Evolutionary conservation across 106 monocot species (phyloP).

Genomic region (Narthecium ossifragum): DNA sequence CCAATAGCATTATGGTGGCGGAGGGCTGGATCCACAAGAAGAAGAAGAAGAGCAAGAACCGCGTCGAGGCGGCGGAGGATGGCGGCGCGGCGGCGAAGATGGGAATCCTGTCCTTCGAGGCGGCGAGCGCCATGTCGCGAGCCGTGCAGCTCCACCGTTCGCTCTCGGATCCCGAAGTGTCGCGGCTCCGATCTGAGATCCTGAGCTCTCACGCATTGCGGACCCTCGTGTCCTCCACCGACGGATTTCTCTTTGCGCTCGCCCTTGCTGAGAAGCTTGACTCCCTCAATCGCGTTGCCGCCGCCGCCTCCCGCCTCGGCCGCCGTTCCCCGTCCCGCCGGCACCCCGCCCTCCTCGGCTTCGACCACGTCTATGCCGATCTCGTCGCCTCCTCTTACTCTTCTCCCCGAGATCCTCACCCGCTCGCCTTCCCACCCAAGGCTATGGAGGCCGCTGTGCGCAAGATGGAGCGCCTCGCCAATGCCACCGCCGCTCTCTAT

Average conservation of each 20-base stretch:
- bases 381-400: too few species aligned
- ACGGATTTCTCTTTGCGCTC: conserved; percentile 46
- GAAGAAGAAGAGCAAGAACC: conserved; percentile 19
- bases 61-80: not conserved
- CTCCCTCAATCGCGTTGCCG: conserved; percentile 78
- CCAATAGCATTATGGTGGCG: conserved; percentile 19
- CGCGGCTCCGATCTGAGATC: conserved; percentile 24
- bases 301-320: conserved; percentile 69
- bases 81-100: conserved; percentile 13
- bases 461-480: conserved; percentile 66
- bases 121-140: conserved; percentile 82
- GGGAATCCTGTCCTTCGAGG: conserved; percentile 91
- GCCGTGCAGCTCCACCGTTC: conserved; percentile 69
- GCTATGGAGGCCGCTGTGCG: conserved; percentile 41
- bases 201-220: conserved; percentile 42
- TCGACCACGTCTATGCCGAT: conserved; percentile 89
- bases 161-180: conserved; percentile 51
- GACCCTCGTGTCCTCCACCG: conserved; percentile 48
- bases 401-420: conserved; percentile 27
- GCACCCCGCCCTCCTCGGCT: conserved; percentile 57
- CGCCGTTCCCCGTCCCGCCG: conserved; percentile 65
- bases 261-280: conserved; percentile 78
- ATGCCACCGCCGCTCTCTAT: conserved; percentile 64
- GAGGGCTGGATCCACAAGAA: conserved; percentile 55
- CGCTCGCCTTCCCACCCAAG: conserved; percentile 24